Conservation (phyloP, 345 rosid genomes). For the Eucalyptus shirleyi region DNA sequence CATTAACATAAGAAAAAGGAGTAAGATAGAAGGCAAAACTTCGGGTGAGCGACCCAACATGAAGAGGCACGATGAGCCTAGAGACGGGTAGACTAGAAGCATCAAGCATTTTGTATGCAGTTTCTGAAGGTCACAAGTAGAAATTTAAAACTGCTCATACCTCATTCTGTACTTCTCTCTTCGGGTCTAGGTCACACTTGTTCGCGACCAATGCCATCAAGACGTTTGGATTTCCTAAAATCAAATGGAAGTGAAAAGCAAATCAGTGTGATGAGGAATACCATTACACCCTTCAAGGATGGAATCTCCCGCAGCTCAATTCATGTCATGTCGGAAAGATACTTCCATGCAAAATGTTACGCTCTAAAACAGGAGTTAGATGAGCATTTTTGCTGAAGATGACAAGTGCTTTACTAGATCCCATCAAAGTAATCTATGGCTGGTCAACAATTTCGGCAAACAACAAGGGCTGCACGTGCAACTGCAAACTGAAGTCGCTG, state of each 20-base stretch:
- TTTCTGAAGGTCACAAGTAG: not conserved
- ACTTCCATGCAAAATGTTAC: not conserved
- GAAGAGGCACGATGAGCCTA: not conserved
- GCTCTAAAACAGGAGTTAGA: not conserved
- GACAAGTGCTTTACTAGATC: not conserved
- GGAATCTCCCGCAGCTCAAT: not conserved
- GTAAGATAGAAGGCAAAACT: not conserved
- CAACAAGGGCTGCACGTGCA: not conserved
- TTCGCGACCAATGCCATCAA: slow-evolving; percentile 56
- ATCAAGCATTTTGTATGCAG: not conserved
- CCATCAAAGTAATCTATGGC: not conserved
- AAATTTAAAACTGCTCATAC: not conserved
- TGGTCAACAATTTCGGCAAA: not conserved
- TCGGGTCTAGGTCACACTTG: slow-evolving; percentile 42
- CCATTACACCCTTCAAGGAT: not conserved
- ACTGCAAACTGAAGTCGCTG: not conserved
- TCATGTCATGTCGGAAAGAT: not conserved
- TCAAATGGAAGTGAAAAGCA: not conserved
- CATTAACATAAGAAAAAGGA: not conserved
- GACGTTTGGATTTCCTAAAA: slow-evolving; percentile 40
- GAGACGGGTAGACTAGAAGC: not conserved
- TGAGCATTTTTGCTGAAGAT: not conserved
- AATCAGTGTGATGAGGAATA: not conserved
- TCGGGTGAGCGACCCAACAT: not conserved
- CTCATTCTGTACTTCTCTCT: slow-evolving; percentile 42